Conservation (phyloP, 768 basidiomycete genomes). For the Hortiboletus campestris region DNA sequence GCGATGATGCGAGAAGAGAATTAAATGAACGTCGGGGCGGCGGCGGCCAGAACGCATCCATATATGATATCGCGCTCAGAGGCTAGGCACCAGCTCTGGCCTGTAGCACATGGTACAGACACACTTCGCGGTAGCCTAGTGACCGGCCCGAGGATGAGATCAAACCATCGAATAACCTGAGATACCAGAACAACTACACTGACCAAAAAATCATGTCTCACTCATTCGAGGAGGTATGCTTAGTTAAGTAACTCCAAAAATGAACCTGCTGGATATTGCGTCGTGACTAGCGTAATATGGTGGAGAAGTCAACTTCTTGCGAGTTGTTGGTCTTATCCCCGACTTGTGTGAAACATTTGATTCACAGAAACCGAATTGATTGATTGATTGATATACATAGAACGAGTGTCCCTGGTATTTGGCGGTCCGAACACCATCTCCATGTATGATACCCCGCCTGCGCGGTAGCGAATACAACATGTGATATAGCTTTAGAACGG, state of each 20-base stretch:
- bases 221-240: too few relatives aligned
- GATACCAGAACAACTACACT: too few relatives aligned
- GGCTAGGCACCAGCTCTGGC: background rate
- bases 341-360: background rate
- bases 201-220: too few relatives aligned
- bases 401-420: constrained; percentile 13
- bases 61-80: background rate
- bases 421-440: background rate
- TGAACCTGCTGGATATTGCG: background rate
- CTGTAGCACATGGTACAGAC: too few relatives aligned
- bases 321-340: background rate
- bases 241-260: background rate
- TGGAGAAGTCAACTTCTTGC: background rate
- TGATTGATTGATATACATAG: background rate
- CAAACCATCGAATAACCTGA: too few relatives aligned
- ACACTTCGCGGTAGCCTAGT: too few relatives aligned
- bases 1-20: background rate
- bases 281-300: background rate
- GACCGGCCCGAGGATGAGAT: too few relatives aligned
- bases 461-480: background rate
- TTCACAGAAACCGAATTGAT: background rate
- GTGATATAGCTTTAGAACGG: background rate
- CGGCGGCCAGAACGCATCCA: background rate
- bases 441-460: background rate
- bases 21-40: background rate